Conservation (phyloP, 495 filamentous ascomycete genomes). For the Xylaria scruposa region DNA sequence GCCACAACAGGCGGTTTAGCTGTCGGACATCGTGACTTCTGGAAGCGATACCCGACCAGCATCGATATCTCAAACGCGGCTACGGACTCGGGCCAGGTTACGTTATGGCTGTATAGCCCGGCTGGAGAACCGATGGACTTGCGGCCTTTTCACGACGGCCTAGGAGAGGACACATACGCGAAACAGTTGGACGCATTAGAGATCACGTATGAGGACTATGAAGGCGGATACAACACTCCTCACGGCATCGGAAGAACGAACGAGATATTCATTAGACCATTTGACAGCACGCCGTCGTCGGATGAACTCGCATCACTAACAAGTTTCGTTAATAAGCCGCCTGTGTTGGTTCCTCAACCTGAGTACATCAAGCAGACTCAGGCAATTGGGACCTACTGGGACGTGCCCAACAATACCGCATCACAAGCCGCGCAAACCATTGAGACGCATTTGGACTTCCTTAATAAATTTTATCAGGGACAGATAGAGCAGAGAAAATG, state of each 20-base stretch:
- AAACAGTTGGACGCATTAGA: conserved; percentile 57
- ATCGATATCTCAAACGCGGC: conserved; percentile 52
- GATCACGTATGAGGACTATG: conserved; percentile 63
- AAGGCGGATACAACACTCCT: conserved; percentile 53
- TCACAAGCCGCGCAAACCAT: conserved; percentile 36
- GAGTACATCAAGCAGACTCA: conserved; percentile 50
- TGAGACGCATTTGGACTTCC: conserved; percentile 50
- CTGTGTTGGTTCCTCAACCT: conserved; percentile 45
- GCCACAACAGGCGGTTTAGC: conserved; percentile 54
- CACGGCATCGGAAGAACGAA: conserved; percentile 57
- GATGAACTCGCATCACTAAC: conserved; percentile 44
- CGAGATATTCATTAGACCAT: conserved; percentile 52
- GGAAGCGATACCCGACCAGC: conserved; percentile 57
- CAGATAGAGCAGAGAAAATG: conserved; percentile 54
- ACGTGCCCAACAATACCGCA: conserved; percentile 32
- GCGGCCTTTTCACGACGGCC: conserved; percentile 56
- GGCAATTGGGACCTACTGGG: conserved; percentile 54
- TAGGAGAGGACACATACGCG: conserved; percentile 53
- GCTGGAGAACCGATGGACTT: conserved; percentile 54
- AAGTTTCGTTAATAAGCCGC: conserved; percentile 44
- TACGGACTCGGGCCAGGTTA: conserved; percentile 48
- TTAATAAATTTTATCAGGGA: conserved; percentile 53
- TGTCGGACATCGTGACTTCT: conserved; percentile 57
- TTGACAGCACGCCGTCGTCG: conserved; percentile 48
- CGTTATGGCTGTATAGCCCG: conserved; percentile 59